Evolutionary conservation across 129 eudicot species (phyloP).

Genomic region (Chrysanthemum makinoi): DNA sequence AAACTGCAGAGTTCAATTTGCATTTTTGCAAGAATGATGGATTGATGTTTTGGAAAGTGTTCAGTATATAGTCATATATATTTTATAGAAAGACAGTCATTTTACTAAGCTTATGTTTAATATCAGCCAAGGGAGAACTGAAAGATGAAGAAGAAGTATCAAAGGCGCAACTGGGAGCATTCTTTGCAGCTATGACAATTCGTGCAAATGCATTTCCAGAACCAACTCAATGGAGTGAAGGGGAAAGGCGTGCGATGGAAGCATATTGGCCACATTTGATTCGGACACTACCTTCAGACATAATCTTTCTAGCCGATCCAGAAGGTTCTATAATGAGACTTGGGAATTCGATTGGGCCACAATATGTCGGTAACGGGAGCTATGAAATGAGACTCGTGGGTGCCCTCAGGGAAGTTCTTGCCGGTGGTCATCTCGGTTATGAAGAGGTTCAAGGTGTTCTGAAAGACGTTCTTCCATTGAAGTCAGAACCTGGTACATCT

Average conservation of each 20-base stretch:
- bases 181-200: conserved; percentile 93
- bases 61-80: conserved; percentile 2
- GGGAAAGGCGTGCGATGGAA: conserved; percentile 91
- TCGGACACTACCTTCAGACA: conserved; percentile 67
- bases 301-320: conserved; percentile 92
- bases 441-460: conserved; percentile 98
- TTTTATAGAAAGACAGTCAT: conserved; percentile 15
- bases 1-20: neutral
- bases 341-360: conserved; percentile 83
- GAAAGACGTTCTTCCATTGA: conserved; percentile 78
- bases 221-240: conserved; percentile 99
- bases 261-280: conserved; percentile 93
- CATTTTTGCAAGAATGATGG: neutral
- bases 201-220: conserved; percentile 93
- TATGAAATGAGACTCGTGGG: conserved; percentile 98
- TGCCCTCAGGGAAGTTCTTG: conserved; percentile 91
- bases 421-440: conserved; percentile 97
- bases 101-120: conserved; percentile 22
- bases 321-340: conserved; percentile 93
- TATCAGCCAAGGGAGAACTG: conserved; percentile 89
- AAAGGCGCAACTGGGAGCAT: conserved; percentile 92
- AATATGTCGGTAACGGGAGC: conserved; percentile 75
- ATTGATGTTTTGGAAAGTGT: neutral
- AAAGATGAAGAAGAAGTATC: conserved; percentile 82
- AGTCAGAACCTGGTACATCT: conserved; percentile 37